These are phyloP conservation scores for Candida pseudocylindracea DNA, from an alignment of 1,139 yeast species.

Conservation along the genomic window DNA sequence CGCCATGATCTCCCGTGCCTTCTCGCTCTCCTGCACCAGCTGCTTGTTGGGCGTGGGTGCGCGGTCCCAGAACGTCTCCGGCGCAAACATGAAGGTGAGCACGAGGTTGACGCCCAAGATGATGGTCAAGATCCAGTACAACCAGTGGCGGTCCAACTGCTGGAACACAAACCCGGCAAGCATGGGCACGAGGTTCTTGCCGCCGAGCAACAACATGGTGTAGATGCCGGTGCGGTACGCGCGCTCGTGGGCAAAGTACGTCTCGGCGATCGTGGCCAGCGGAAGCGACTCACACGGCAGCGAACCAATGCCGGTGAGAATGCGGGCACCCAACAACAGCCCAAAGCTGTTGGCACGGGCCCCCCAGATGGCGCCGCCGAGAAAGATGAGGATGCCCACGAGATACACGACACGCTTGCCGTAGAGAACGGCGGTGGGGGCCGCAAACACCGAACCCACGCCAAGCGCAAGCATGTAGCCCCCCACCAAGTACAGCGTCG, in stretches of 20 bases:
- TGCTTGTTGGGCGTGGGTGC: slow-evolving; percentile 26
- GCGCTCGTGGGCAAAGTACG: slow-evolving; percentile 41
- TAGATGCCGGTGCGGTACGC: slow-evolving; percentile 43
- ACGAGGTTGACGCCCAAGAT: slow-evolving; percentile 24
- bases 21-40: slow-evolving; percentile 23
- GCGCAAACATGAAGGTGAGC: slow-evolving; percentile 29
- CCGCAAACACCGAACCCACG: slow-evolving; percentile 31
- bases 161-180: slow-evolving; percentile 31
- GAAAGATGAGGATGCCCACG: slow-evolving; percentile 21
- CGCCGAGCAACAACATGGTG: slow-evolving; percentile 37
- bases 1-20: slow-evolving; percentile 13
- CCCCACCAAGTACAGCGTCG: slow-evolving; percentile 33
- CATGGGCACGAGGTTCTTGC: slow-evolving; percentile 36
- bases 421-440: slow-evolving; percentile 34
- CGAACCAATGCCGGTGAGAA: slow-evolving; percentile 34
- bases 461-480: slow-evolving; percentile 38
- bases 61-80: slow-evolving; percentile 47
- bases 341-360: slow-evolving; percentile 25
- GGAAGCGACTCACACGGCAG: slow-evolving; percentile 44
- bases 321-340: slow-evolving; percentile 31
- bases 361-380: slow-evolving; percentile 33
- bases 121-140: slow-evolving; percentile 35
- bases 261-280: slow-evolving; percentile 38
- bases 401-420: slow-evolving; percentile 39
- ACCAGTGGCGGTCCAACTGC: slow-evolving; percentile 31